Conservation (phyloP, 768 basidiomycete genomes). For the Lactarius sanguifluus region DNA sequence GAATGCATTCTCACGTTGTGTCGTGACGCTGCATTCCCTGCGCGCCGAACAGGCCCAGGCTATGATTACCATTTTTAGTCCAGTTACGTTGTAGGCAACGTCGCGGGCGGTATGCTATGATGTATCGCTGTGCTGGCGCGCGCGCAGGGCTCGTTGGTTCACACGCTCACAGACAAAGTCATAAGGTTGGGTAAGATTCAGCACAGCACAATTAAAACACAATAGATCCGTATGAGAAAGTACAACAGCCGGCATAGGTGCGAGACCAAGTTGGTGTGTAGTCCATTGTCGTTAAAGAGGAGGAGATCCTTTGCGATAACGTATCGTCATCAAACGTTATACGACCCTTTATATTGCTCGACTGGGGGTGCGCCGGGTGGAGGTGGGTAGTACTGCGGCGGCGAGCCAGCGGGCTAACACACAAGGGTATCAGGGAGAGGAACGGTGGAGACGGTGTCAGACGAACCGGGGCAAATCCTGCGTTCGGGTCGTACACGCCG, state of each 20-base stretch:
- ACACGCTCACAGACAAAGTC: background rate
- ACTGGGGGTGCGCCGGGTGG: slow-evolving; percentile 12
- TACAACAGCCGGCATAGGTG: background rate
- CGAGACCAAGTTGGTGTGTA: background rate
- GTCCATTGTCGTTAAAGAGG: background rate
- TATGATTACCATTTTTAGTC: too few relatives aligned
- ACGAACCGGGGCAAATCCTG: slow-evolving; percentile 18
- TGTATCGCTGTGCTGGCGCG: background rate
- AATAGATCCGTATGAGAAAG: background rate
- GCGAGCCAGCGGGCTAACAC: slow-evolving; percentile 2
- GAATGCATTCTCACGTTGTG: too few relatives aligned
- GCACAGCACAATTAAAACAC: background rate
- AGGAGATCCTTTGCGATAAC: background rate
- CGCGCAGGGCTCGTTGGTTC: background rate
- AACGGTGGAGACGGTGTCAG: background rate
- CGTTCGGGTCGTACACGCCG: background rate
- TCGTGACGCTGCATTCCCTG: too few relatives aligned
- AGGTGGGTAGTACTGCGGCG: slow-evolving; percentile 15
- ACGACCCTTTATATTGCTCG: background rate
- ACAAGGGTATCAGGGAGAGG: background rate
- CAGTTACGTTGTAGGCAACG: too few relatives aligned
- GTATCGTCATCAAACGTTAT: background rate
- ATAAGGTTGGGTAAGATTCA: background rate
- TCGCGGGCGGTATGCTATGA: too few relatives aligned
- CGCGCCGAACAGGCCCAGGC: too few relatives aligned